These are phyloP conservation scores for Clavispora carvajalis DNA, from an alignment of 805 yeast genomes.

Conservation along the genomic window DNA sequence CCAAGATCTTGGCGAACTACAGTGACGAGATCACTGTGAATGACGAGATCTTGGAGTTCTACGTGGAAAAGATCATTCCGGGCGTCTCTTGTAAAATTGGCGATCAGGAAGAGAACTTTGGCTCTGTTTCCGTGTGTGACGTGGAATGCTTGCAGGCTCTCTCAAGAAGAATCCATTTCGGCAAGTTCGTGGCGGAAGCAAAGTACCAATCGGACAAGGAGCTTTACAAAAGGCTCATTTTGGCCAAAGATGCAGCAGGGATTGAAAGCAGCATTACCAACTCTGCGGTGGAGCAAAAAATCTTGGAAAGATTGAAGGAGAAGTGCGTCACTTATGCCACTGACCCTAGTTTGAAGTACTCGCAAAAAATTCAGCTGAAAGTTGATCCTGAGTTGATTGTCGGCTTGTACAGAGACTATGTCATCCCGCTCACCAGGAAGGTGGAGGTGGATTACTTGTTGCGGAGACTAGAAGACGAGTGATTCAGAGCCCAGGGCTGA, in stretches of 20 bases:
- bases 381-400: conserved; percentile 81
- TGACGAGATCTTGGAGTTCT: conserved; percentile 57
- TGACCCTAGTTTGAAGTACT: conserved; percentile 74
- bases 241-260: conserved; percentile 59
- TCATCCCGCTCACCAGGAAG: conserved; percentile 90
- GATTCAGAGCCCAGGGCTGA: background rate
- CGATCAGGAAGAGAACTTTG: conserved; percentile 81
- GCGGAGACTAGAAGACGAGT: conserved; percentile 68
- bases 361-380: conserved; percentile 64
- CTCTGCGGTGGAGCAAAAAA: conserved; percentile 77
- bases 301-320: conserved; percentile 66
- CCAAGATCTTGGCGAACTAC: conserved; percentile 70
- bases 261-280: conserved; percentile 83
- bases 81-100: conserved; percentile 57
- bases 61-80: conserved; percentile 73
- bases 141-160: conserved; percentile 83
- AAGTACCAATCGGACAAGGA: conserved; percentile 71
- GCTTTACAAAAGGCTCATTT: conserved; percentile 58
- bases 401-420: conserved; percentile 75
- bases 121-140: conserved; percentile 81
- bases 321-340: conserved; percentile 87
- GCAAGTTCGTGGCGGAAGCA: conserved; percentile 96
- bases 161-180: conserved; percentile 92
- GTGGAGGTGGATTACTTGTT: conserved; percentile 91
- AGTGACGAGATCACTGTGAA: conserved; percentile 74